Conservation (phyloP, 73 alveolate genomes). For the Paramecium sexaurelia region DNA sequence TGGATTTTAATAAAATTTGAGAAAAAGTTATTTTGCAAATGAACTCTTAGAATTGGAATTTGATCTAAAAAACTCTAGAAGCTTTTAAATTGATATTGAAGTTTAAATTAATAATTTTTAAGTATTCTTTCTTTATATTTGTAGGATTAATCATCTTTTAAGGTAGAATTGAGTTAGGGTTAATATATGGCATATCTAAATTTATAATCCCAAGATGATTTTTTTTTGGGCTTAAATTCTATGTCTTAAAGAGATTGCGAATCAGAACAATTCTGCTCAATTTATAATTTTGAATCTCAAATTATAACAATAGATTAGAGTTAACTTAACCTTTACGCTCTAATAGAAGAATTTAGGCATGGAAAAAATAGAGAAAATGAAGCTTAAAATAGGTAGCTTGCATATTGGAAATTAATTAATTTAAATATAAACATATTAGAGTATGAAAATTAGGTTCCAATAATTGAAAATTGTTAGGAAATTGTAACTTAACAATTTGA, state of each 20-base stretch:
- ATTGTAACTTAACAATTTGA: not conserved
- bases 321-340: not conserved
- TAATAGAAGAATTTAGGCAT: not conserved
- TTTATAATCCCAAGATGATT: not conserved
- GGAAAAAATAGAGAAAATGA: not conserved
- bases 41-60: not conserved
- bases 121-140: not conserved
- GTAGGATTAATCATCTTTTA: not conserved
- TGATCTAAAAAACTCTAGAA: not conserved
- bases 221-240: not conserved
- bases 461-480: not conserved
- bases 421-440: not conserved
- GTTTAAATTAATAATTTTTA: not conserved
- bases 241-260: not conserved
- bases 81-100: not conserved
- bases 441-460: not conserved
- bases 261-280: not conserved
- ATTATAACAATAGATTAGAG: not conserved
- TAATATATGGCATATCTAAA: not conserved
- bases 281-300: not conserved
- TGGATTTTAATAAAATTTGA: not conserved
- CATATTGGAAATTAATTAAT: not conserved
- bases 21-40: not conserved
- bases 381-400: not conserved
- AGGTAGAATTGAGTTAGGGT: not conserved